Base-by-base conservation (phyloP, 768 basidiomycete genomes). In the Mycena venus region DNA sequence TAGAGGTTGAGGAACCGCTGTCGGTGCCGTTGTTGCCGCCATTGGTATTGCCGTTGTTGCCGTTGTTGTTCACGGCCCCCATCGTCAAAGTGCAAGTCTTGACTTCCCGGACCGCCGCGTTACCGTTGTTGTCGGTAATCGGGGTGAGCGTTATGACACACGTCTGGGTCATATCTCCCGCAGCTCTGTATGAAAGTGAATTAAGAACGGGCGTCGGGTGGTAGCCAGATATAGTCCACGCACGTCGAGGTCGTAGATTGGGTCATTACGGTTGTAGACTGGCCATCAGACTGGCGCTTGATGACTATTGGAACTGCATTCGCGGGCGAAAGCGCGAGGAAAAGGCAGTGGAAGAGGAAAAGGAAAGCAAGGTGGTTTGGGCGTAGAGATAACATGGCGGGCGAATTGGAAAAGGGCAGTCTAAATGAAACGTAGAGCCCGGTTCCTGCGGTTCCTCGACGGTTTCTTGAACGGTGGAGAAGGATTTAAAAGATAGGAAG, bases 61-160 rank as follows among this genome's bases (percentile, higher is more conserved):
- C 47, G 8, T 56, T 63, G 47, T 68, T 70, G 40, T 72, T 66
- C 58, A 49, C 56, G 32, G 25, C 67, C 25, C 81, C 80, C 77
- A 84, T 80, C 49, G 83, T 72, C 25, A 90, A 69, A 29, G 87
- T 89, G 78, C 92, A 93, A 34, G 84, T 86, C 76, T 83, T 84
- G 59, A 91, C 88, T 76, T 92, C 88, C 77, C 86, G 83, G 25
- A 92, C 84, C 17, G 86, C 86, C 51, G 84, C 83, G n/a, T 87
- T 77, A 21, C 91, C 92, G 75, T 87, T 83, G 4, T 81, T 79
- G 75, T 87, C 89, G 62, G 84, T 88, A 53, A 89, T 85, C 8
- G 90, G 91, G 5, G 88, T 91, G 58, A 93, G 84, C 12, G 89
- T 88, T 59, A 91, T 83, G 12, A 87, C 84, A 79, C 93, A 94